Evolutionary conservation across 2,329 filamentous ascomycete genomes (phyloP).

Genomic region (Rhynchosporium agropyri): DNA sequence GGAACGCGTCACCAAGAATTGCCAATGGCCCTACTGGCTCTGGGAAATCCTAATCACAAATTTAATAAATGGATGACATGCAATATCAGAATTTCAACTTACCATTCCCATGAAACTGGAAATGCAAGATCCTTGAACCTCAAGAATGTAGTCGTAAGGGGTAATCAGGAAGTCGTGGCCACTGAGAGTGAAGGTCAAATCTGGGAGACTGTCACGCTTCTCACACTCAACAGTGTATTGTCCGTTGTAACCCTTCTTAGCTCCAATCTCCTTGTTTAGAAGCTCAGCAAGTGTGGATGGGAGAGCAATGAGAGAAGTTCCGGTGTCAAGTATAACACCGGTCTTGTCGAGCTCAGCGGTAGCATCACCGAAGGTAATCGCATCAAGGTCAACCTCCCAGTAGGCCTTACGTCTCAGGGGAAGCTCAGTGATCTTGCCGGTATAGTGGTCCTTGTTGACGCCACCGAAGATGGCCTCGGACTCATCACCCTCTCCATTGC

Average conservation of each 20-base stretch:
- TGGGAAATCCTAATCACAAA: slow-evolving; percentile 68
- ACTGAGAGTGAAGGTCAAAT: slow-evolving; percentile 86
- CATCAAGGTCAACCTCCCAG: slow-evolving; percentile 97
- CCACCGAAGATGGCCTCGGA: slow-evolving; percentile 93
- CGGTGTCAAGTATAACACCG: slow-evolving; percentile 96
- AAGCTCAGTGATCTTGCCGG: slow-evolving; percentile 87
- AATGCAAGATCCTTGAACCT: slow-evolving; percentile 94
- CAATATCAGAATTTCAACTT: slow-evolving; percentile 51
- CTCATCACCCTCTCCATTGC: slow-evolving; percentile 66
- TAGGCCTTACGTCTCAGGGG: slow-evolving; percentile 98
- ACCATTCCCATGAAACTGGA: slow-evolving; percentile 97
- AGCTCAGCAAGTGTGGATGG: slow-evolving; percentile 91
- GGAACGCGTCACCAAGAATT: slow-evolving; percentile 88
- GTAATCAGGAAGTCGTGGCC: slow-evolving; percentile 93
- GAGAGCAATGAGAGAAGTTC: slow-evolving; percentile 95
- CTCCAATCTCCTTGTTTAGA: slow-evolving; percentile 95
- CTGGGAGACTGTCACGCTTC: slow-evolving; percentile 80
- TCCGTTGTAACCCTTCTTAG: slow-evolving; percentile 96
- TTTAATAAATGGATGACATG: slow-evolving; percentile 68
- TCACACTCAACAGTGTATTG: slow-evolving; percentile 94
- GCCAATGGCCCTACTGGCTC: slow-evolving; percentile 87
- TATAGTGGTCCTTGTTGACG: slow-evolving; percentile 77
- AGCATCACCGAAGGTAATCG: slow-evolving; percentile 85
- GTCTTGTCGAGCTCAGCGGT: slow-evolving; percentile 90
- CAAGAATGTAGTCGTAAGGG: slow-evolving; percentile 91